These are phyloP conservation scores for Aureobasidium subglaciale DNA, from an alignment of 2,329 filamentous ascomycete species.

Conservation along the genomic window DNA sequence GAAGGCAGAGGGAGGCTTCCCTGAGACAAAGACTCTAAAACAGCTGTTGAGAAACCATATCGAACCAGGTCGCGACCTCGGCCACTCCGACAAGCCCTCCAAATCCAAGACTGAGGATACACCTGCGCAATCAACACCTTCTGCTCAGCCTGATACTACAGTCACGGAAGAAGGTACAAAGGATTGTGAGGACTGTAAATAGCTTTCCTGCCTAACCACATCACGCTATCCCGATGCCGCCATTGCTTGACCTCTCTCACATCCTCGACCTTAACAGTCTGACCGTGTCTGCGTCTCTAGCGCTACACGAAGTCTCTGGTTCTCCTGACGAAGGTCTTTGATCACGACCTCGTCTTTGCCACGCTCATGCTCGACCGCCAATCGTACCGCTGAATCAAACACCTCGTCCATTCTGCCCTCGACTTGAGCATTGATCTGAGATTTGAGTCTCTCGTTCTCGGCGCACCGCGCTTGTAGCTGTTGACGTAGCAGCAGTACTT, in stretches of 20 bases:
- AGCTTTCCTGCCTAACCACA: not conserved
- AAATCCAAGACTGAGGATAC: conserved; percentile 1
- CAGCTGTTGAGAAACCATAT: conserved; percentile 74
- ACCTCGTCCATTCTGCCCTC: not conserved
- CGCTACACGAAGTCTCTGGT: conserved; percentile 3
- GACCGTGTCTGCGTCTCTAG: not conserved
- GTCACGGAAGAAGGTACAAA: not conserved
- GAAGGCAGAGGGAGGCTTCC: conserved; percentile 80
- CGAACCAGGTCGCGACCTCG: conserved; percentile 68
- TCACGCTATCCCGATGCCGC: not conserved
- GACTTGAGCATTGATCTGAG: not conserved
- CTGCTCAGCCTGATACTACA: not conserved
- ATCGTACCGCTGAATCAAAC: conserved; percentile 19
- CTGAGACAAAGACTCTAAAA: conserved; percentile 89
- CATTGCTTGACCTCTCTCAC: not conserved
- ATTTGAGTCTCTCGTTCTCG: conserved; percentile 17
- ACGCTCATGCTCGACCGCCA: conserved; percentile 21
- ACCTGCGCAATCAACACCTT: not conserved
- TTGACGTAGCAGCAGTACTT: conserved; percentile 18
- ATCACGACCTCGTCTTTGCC: conserved; percentile 20
- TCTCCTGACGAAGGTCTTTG: conserved; percentile 15
- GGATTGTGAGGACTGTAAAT: conserved; percentile 15
- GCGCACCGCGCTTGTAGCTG: conserved; percentile 17
- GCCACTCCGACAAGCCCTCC: conserved; percentile 52
- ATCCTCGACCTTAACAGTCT: not conserved